phyloP scores from a whole-genome alignment of 805 yeast genomes.

The Kodamaea fukazawae region DNA sequence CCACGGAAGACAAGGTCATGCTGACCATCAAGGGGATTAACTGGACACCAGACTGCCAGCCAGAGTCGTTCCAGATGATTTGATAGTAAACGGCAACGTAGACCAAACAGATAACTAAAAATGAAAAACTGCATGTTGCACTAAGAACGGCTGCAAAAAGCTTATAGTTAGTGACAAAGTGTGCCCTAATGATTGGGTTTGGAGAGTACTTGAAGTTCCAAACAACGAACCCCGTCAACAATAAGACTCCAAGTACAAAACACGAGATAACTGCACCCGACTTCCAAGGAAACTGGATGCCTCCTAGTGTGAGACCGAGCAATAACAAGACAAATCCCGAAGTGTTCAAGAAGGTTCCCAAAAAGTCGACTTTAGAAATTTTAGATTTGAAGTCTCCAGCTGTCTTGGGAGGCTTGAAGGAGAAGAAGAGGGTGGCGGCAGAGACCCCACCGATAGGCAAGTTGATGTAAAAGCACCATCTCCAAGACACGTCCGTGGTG shows the following conservation, averaged over 20 bases:
- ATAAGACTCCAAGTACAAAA: slow-evolving; percentile 45
- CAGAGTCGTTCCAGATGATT: slow-evolving; percentile 32
- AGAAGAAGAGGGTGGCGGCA: slow-evolving; percentile 32
- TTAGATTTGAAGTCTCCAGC: slow-evolving; percentile 38
- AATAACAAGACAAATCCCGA: slow-evolving; percentile 44
- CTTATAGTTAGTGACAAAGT: slow-evolving; percentile 35
- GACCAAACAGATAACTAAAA: slow-evolving; percentile 37
- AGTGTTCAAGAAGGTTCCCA: slow-evolving; percentile 46
- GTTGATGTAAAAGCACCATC: slow-evolving; percentile 69
- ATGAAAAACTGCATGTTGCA: slow-evolving; percentile 34
- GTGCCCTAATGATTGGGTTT: slow-evolving; percentile 46
- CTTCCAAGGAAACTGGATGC: slow-evolving; percentile 50
- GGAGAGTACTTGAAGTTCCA: slow-evolving; percentile 44
- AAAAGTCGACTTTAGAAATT: slow-evolving; percentile 44
- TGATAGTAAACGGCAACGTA: slow-evolving; percentile 40
- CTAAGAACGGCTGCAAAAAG: slow-evolving; percentile 38
- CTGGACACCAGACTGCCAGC: slow-evolving; percentile 38
- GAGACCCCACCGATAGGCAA: slow-evolving; percentile 62
- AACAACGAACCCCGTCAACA: slow-evolving; percentile 31
- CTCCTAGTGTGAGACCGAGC: slow-evolving; percentile 56
- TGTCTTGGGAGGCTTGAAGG: slow-evolving; percentile 48
- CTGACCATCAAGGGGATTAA: slow-evolving; percentile 34
- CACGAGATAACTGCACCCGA: slow-evolving; percentile 52
- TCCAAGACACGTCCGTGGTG: slow-evolving; percentile 58
- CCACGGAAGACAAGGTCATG: slow-evolving; percentile 31